These are phyloP conservation scores for Phoma sp. DNA, from an alignment of 2,329 filamentous ascomycete genomes.

Conservation along the genomic window DNA sequence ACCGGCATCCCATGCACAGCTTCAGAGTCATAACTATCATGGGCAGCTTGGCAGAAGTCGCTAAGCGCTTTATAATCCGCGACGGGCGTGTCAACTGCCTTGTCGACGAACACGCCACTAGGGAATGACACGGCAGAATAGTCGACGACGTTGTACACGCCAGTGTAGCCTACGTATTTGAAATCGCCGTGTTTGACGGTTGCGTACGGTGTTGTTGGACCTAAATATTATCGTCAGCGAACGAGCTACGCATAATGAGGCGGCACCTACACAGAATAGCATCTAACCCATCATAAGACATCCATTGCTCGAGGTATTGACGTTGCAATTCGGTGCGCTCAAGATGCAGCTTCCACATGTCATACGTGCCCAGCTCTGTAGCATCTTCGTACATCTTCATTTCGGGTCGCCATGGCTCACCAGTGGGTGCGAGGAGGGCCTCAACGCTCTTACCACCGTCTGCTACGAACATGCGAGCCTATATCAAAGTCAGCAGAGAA, in stretches of 20 bases:
- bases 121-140: slow-evolving; percentile 57
- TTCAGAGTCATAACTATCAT: slow-evolving; percentile 49
- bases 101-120: slow-evolving; percentile 50
- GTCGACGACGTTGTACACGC: slow-evolving; percentile 59
- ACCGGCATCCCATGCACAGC: slow-evolving; percentile 55
- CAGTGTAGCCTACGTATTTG: slow-evolving; percentile 56
- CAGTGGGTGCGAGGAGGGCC: slow-evolving; percentile 50
- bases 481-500: slow-evolving; percentile 1
- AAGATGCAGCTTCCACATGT: slow-evolving; percentile 59
- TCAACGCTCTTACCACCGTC: slow-evolving; percentile 60
- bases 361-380: slow-evolving; percentile 52
- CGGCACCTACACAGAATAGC: slow-evolving; percentile 50
- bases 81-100: slow-evolving; percentile 44
- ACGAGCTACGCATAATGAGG: not conserved
- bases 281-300: slow-evolving; percentile 51
- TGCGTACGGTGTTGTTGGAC: slow-evolving; percentile 56
- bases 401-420: slow-evolving; percentile 58
- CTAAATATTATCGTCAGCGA: slow-evolving; percentile 23
- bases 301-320: slow-evolving; percentile 57
- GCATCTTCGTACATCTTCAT: slow-evolving; percentile 56
- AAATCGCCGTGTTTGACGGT: slow-evolving; percentile 53
- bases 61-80: slow-evolving; percentile 39
- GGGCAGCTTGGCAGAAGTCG: slow-evolving; percentile 50
- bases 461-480: slow-evolving; percentile 56
- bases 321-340: slow-evolving; percentile 54